A percentile compares a stretch with the other conserved stretches of the same genome.
phyloP scores from a whole-genome alignment of 192 early-diverging fungal species.

The Phycomyces blakesleeanus region DNA sequence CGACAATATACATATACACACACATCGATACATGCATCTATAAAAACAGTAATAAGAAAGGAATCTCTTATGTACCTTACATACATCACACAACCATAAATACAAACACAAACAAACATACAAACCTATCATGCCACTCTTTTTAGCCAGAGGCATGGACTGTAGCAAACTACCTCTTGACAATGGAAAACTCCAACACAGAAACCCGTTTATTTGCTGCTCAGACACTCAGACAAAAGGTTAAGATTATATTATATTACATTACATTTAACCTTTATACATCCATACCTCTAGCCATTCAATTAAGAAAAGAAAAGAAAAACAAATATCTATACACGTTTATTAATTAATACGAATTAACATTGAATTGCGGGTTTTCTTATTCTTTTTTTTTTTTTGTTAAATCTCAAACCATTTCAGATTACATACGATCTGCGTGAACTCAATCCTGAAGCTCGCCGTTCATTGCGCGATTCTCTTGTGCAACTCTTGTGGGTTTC shows the following conservation, averaged over 20 bases:
- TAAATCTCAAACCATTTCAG: slow-evolving; percentile 45
- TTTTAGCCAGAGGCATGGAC: slow-evolving; percentile 76
- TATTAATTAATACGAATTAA: too few species aligned
- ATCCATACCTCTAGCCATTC: too few species aligned
- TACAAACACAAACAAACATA: too few species aligned
- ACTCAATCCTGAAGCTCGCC: slow-evolving; percentile 58
- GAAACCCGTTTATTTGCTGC: slow-evolving; percentile 85
- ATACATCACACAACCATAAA: too few species aligned
- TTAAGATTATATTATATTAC: too few species aligned
- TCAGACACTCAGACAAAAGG: slow-evolving; percentile 90
- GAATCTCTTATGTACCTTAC: background rate
- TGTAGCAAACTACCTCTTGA: slow-evolving; percentile 71
- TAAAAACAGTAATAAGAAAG: background rate
- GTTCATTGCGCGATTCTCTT: slow-evolving; percentile 75
- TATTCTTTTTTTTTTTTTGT: too few species aligned
- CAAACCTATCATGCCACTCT: background rate
- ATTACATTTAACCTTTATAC: too few species aligned
- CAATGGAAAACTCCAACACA: slow-evolving; percentile 42
- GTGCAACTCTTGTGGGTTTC: slow-evolving; percentile 59
- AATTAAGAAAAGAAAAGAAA: too few species aligned
- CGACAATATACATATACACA: background rate
- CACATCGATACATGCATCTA: too few species aligned
- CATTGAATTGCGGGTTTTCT: too few species aligned
- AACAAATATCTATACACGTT: too few species aligned
- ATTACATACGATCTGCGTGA: slow-evolving; percentile 79